A percentile compares a stretch with the other conserved stretches of the same genome.
phyloP scores from a whole-genome alignment of 1,284 basidiomycete genomes.

The Cryptococcus jaspeensis region DNA sequence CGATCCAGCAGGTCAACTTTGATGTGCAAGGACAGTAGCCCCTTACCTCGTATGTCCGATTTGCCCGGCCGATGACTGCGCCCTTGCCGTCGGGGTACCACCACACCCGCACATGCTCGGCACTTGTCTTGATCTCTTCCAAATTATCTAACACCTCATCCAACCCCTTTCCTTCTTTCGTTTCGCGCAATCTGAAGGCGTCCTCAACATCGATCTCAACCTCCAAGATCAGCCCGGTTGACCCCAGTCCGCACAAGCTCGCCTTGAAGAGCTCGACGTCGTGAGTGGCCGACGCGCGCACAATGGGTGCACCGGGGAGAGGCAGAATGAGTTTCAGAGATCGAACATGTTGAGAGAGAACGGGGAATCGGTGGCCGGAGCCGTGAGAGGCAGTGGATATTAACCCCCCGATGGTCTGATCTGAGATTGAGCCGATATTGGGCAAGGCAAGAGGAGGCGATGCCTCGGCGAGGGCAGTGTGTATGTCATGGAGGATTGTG shows the following conservation, averaged over 20 bases:
- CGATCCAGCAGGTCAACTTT: too few species aligned
- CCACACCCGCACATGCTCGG: slow-evolving; percentile 89
- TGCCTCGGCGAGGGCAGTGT: slow-evolving; percentile 62
- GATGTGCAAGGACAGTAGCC: slow-evolving; percentile 6
- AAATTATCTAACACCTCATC: slow-evolving; percentile 54
- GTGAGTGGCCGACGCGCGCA: slow-evolving; percentile 45
- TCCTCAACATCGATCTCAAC: slow-evolving; percentile 77
- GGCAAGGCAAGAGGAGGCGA: slow-evolving; percentile 71
- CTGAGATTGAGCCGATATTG: slow-evolving; percentile 93
- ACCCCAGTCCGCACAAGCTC: slow-evolving; percentile 89
- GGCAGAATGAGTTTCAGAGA: slow-evolving; percentile 66
- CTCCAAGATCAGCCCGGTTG: slow-evolving; percentile 82
- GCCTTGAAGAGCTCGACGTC: slow-evolving; percentile 80
- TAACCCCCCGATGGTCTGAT: slow-evolving; percentile 92
- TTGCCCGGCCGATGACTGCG: slow-evolving; percentile 70
- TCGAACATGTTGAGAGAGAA: slow-evolving; percentile 78
- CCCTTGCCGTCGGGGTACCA: slow-evolving; percentile 85
- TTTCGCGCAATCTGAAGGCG: slow-evolving; percentile 79
- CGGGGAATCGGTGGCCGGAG: slow-evolving; percentile 74
- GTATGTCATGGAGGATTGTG: slow-evolving; percentile 72
- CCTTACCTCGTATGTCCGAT: slow-evolving; percentile 74
- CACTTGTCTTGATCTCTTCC: slow-evolving; percentile 59
- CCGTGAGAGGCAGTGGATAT: slow-evolving; percentile 96
- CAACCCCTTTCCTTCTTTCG: slow-evolving; percentile 66
- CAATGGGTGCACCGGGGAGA: slow-evolving; percentile 37